Evolutionary conservation across 2,329 filamentous ascomycete species (phyloP), one percentile per base, ranked within the genome.

Genomic region (Ophiostoma populinum): DNA sequence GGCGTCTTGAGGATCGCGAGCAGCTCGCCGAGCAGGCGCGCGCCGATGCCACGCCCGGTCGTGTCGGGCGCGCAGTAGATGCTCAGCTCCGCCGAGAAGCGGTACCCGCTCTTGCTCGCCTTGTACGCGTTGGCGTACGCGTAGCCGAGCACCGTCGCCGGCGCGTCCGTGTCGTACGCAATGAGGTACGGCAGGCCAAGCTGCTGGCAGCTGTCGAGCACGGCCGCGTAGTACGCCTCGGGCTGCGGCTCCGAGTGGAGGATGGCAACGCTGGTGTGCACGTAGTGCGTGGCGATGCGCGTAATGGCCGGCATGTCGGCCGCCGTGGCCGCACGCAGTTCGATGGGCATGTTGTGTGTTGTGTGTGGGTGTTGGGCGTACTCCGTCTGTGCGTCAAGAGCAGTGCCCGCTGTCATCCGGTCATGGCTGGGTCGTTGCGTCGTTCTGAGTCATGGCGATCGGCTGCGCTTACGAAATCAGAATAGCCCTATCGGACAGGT

Each of bases 281-380:
- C 32, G 37, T 38, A 38, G 18, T 38, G 28, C 7, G 13, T 18
- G 22, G 24, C 21, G 32, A 38, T 38, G 27, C 27, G 37, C 22
- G 29, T 18, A 9, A 35, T 12, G 13, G 20, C 32, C 13, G 37
- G 27, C 27, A 38, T 35, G 27, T 38, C 37, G 3, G 37, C 32
- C 37, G 35, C 37, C 15, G 32, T 18, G 18, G 37, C 37, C 5
- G 37, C 21, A 6, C 37, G 26, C 16, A 29, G 27, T 7, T 17
- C 16, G 15, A 19, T 17, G 27, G 27, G 12, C 27, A 29, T 29
- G 6, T 5, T 18, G 16, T 11, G n/a, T n/a, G n/a, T n/a, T n/a
- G n/a, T n/a, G n/a, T n/a, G n/a, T n/a, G n/a, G n/a, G n/a, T n/a
- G n/a, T n/a, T n/a, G n/a, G n/a, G n/a, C n/a, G n/a, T n/a, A n/a